Conservation (phyloP, 2,329 filamentous ascomycete genomes). For the Cordyceps militaris region DNA sequence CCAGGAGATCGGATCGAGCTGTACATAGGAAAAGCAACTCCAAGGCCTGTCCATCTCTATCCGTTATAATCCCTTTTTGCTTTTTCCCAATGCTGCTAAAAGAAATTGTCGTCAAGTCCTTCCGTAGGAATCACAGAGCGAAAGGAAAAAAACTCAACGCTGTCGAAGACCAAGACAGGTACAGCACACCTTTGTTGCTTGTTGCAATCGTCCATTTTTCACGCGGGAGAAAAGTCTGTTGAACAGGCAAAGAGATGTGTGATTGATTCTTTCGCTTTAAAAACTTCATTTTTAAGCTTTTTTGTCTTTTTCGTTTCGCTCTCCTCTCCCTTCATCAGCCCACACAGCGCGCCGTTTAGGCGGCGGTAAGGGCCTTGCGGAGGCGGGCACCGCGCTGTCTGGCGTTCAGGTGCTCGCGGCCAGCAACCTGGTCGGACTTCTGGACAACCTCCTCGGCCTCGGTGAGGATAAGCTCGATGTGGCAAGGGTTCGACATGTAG, state of each 20-base stretch:
- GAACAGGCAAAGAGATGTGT: conserved; percentile 13
- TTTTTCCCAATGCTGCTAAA: conserved; percentile 8
- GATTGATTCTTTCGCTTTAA: conserved; percentile 14
- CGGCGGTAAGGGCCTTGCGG: conserved; percentile 58
- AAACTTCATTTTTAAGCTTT: conserved; percentile 15
- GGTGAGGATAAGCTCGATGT: conserved; percentile 99
- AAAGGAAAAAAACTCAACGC: not conserved
- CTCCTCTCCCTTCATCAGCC: not conserved
- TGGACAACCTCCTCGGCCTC: conserved; percentile 93
- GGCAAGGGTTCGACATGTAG: conserved; percentile 99
- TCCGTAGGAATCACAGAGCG: not conserved
- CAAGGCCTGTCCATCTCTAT: not conserved
- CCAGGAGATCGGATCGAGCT: not conserved
- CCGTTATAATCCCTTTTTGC: not conserved
- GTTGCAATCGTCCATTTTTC: conserved; percentile 5
- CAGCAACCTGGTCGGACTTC: conserved; percentile 80
- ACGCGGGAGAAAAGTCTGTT: not conserved
- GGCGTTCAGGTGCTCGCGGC: conserved; percentile 66
- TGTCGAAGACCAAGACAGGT: not conserved
- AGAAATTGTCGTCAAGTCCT: conserved; percentile 5
- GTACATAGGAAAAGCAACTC: not conserved
- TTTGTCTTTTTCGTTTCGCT: conserved; percentile 6
- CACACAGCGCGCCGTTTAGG: conserved; percentile 38
- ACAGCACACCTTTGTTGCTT: conserved; percentile 4
- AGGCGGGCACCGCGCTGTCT: conserved; percentile 78